Percentiles rank a stretch among this genome's conserved stretches.
Conservation (phyloP, 225 moss, liverwort and hornwort species). For the Antitrichia curtipendula region DNA sequence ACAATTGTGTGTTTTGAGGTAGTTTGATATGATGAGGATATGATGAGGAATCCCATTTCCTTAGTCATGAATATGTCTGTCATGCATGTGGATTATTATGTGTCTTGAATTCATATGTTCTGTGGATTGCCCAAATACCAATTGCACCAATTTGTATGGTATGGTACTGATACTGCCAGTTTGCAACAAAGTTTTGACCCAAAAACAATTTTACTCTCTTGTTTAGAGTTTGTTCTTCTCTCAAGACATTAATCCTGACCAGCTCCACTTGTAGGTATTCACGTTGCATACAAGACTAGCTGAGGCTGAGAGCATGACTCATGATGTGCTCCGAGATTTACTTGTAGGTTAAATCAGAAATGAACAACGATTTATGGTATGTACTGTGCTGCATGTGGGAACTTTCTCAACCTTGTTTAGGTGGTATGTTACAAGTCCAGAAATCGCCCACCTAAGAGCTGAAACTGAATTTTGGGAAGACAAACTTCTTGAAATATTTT, state of each 20-base stretch:
- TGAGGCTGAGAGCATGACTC: conserved; percentile 99
- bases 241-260: neutral
- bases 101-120: no score
- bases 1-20: no score
- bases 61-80: no score
- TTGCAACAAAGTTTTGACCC: neutral
- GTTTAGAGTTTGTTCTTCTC: neutral
- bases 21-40: no score
- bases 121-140: no score
- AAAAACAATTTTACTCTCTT: neutral
- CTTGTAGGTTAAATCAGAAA: conserved; percentile 91
- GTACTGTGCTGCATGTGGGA: neutral
- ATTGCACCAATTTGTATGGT: no score
- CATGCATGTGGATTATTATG: no score
- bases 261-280: conserved; percentile 40
- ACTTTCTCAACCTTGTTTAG: neutral
- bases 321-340: conserved; percentile 93
- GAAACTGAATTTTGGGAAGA: no score
- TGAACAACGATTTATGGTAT: conserved; percentile 79
- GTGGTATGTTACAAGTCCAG: neutral
- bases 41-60: no score
- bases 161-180: no score
- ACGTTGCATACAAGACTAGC: conserved; percentile 79
- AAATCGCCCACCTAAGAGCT: no score
- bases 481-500: no score